These are phyloP conservation scores for Russula brevipes DNA, from an alignment of 768 basidiomycete species.

Conservation along the genomic window DNA sequence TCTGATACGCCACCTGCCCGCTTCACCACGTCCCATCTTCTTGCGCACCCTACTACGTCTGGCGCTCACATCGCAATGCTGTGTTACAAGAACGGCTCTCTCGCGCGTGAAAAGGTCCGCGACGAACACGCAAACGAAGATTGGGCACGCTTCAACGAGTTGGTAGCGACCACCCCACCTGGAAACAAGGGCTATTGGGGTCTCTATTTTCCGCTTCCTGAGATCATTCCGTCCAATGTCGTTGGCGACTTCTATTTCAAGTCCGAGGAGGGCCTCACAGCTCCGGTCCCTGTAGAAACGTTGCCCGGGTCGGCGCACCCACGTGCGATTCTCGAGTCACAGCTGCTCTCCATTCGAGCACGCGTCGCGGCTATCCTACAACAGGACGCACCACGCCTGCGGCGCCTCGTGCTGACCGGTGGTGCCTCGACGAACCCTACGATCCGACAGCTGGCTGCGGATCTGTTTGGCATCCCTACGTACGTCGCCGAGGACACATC, in stretches of 20 bases:
- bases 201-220: slow-evolving; percentile 78
- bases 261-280: slow-evolving; percentile 28
- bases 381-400: slow-evolving; percentile 47
- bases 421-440: slow-evolving; percentile 70
- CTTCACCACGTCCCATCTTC: slow-evolving; percentile 69
- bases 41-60: slow-evolving; percentile 59
- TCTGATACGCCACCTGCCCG: slow-evolving; percentile 57
- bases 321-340: slow-evolving; percentile 77
- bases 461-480: slow-evolving; percentile 72
- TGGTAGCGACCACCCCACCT: slow-evolving; percentile 48
- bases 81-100: slow-evolving; percentile 85
- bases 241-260: slow-evolving; percentile 66
- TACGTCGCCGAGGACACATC: slow-evolving; percentile 52
- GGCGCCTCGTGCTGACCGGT: slow-evolving; percentile 70
- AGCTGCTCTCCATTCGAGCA: slow-evolving; percentile 74
- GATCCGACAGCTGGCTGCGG: slow-evolving; percentile 70
- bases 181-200: slow-evolving; percentile 61
- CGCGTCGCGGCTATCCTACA: slow-evolving; percentile 67
- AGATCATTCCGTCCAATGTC: slow-evolving; percentile 81
- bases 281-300: slow-evolving; percentile 26
- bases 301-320: slow-evolving; percentile 51
- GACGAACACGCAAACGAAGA: slow-evolving; percentile 53
- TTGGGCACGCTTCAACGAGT: slow-evolving; percentile 68
- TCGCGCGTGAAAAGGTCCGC: slow-evolving; percentile 73
- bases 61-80: slow-evolving; percentile 81